Conservation (phyloP, 1,284 basidiomycete genomes). For the Ustilago lituana region DNA sequence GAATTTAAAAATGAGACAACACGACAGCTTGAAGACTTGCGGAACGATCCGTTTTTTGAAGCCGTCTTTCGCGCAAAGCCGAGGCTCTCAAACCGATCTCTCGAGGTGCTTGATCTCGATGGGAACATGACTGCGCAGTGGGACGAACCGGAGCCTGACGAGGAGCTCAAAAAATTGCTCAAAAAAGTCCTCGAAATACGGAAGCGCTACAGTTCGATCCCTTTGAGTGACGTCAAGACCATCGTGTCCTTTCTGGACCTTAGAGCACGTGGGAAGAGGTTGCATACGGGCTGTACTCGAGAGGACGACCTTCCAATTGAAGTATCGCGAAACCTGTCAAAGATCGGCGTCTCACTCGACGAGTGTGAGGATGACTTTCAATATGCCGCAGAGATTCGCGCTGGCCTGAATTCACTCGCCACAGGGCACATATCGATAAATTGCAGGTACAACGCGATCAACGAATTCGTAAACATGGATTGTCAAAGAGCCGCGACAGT, state of each 20-base stretch:
- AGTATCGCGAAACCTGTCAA: slow-evolving; percentile 8
- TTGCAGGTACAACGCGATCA: too few species aligned
- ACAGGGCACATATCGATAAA: too few species aligned
- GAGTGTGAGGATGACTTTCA: slow-evolving; percentile 30
- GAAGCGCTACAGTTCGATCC: slow-evolving; percentile 12
- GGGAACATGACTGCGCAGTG: too few species aligned
- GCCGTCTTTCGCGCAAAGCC: background rate
- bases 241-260: slow-evolving; percentile 16
- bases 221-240: slow-evolving; percentile 7
- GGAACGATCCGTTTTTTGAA: slow-evolving; percentile 1
- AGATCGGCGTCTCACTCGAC: slow-evolving; percentile 12
- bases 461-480: too few species aligned
- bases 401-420: slow-evolving; percentile 2
- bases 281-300: background rate
- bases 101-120: background rate
- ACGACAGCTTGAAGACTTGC: background rate
- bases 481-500: slow-evolving; percentile 9
- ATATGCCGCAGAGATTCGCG: slow-evolving; percentile 13
- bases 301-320: slow-evolving; percentile 11
- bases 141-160: background rate
- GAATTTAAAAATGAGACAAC: background rate
- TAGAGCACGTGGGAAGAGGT: background rate
- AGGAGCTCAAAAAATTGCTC: slow-evolving; percentile 4
- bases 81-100: slow-evolving; percentile 5
- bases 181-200: slow-evolving; percentile 3